Evolutionary conservation across 331 rosid genomes (phyloP).

Genomic region (Prunus yedoensis): DNA sequence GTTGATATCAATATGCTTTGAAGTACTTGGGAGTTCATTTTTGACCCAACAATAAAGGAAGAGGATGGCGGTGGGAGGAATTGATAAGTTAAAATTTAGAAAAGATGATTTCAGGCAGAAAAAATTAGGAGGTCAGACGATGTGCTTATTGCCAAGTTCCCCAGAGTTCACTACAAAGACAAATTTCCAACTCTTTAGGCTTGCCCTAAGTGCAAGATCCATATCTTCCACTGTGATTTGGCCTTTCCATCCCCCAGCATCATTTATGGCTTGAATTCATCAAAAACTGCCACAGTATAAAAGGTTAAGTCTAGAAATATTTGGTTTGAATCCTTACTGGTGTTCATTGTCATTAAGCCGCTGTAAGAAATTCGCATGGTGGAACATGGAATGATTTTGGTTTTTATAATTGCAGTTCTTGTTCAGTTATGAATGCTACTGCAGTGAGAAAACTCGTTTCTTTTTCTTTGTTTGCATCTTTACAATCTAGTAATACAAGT

Average conservation of each 20-base stretch:
- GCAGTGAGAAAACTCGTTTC: too few species aligned
- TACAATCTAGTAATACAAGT: neutral
- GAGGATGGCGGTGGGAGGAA: neutral
- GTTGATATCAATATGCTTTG: too few species aligned
- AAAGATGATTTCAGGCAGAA: neutral
- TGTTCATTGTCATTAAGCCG: too few species aligned
- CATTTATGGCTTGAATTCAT: neutral
- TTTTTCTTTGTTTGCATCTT: neutral
- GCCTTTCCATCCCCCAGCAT: neutral
- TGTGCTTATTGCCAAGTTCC: constrained; percentile 17
- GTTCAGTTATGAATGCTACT: too few species aligned
- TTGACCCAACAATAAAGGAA: neutral
- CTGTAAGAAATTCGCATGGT: too few species aligned
- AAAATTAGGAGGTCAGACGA: neutral
- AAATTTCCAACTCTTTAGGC: constrained; percentile 20
- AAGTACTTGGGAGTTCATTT: too few species aligned
- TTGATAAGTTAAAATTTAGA: neutral
- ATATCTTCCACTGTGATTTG: constrained; percentile 21
- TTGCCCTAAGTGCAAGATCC: constrained; percentile 17
- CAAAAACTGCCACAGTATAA: neutral
- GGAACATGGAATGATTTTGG: too few species aligned
- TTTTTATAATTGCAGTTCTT: too few species aligned
- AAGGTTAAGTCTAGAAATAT: neutral
- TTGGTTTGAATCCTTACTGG: too few species aligned
- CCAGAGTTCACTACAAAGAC: neutral